A percentile compares a stretch with the other conserved stretches of the same genome.
These are phyloP conservation scores for Canariomyces notabilis DNA, from an alignment of 2,329 filamentous ascomycete genomes.

Conservation along the genomic window DNA sequence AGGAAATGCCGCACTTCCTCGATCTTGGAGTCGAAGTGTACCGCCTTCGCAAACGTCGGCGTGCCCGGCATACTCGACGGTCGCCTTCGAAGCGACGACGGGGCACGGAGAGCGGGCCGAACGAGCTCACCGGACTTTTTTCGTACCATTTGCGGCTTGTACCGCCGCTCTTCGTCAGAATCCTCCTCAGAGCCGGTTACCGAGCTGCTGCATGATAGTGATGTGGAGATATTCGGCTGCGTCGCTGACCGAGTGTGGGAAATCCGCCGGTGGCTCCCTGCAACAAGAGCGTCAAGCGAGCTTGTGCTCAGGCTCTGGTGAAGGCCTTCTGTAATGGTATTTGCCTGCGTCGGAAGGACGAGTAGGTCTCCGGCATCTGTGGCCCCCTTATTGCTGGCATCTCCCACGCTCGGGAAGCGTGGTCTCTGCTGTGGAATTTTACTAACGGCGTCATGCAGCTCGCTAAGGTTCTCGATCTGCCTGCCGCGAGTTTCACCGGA, in stretches of 20 bases:
- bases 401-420: constrained; percentile 47
- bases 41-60: constrained; percentile 89
- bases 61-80: constrained; percentile 97
- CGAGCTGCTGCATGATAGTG: constrained; percentile 46
- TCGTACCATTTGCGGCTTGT: constrained; percentile 86
- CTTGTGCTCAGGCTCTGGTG: constrained; percentile 46
- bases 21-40: constrained; percentile 96
- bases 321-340: constrained; percentile 33
- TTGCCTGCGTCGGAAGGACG: constrained; percentile 33
- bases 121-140: constrained; percentile 99
- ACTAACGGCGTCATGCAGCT: constrained; percentile 78
- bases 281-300: constrained; percentile 39
- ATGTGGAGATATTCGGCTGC: constrained; percentile 46
- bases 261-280: constrained; percentile 35
- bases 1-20: constrained; percentile 96
- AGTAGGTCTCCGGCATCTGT: constrained; percentile 35
- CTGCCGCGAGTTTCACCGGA: constrained; percentile 36
- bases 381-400: constrained; percentile 3
- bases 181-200: constrained; percentile 57
- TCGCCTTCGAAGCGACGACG: constrained; percentile 60
- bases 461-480: constrained; percentile 50
- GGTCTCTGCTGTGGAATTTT: constrained; percentile 64
- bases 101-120: constrained; percentile 77
- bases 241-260: constrained; percentile 52
- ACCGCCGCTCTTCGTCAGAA: constrained; percentile 51